Conservation (phyloP, 2,329 filamentous ascomycete species). For the Sporothrix phasma region DNA sequence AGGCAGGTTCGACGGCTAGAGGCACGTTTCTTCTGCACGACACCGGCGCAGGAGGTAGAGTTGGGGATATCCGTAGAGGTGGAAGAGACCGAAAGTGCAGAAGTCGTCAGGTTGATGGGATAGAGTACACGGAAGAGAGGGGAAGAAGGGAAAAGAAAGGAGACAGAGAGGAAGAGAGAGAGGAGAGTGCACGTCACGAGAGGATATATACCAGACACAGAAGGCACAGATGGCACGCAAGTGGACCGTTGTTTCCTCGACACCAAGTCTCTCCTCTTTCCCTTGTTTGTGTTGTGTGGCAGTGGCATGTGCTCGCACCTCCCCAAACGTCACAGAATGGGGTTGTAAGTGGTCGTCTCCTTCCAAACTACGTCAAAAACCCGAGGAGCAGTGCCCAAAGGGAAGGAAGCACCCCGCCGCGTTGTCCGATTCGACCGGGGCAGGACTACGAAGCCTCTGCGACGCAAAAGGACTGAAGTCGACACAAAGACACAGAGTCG, state of each 20-base stretch:
- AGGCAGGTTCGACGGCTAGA: neutral
- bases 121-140: neutral
- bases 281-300: neutral
- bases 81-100: neutral
- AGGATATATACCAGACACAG: neutral
- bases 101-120: neutral
- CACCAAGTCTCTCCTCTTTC: neutral
- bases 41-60: neutral
- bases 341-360: constrained; percentile 8
- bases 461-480: no score
- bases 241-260: neutral
- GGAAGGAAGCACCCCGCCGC: constrained; percentile 6
- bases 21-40: constrained; percentile 5
- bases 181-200: neutral
- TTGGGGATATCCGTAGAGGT: constrained; percentile 13
- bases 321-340: neutral
- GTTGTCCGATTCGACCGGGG: neutral
- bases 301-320: neutral
- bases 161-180: neutral
- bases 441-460: neutral
- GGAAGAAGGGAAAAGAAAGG: neutral
- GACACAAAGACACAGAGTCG: no score
- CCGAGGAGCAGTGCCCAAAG: constrained; percentile 9
- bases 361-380: neutral
- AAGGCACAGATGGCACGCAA: neutral